Evolutionary conservation across 2,329 filamentous ascomycete species (phyloP), one percentile per base, ranked within the genome.

Genomic region (Fusarium equiseti): DNA sequence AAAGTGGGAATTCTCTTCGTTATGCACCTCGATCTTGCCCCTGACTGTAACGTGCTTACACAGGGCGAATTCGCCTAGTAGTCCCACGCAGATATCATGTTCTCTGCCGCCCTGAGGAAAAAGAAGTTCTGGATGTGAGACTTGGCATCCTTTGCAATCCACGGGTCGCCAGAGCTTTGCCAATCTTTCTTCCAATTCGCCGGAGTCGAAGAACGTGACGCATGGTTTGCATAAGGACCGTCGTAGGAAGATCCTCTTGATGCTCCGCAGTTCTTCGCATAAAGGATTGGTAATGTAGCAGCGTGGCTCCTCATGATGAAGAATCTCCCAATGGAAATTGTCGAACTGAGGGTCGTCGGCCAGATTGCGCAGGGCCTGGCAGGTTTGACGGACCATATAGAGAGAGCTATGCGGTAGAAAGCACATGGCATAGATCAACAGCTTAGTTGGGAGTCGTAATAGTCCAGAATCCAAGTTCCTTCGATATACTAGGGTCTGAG

Each of bases 381-480:
- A 66, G 2, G 56, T 66, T 44, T 66, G 62, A 2, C 35, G 42
- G 1, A 56, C 3, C 49, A 66, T 61, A 3, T 67, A 67, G 2
- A 67, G 6, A 8, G 62, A 52, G 10, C 35, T 44, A 6, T 20
- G 3, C 1, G 27, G 15, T 2, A 67, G 6, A 24, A 11, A 9
- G 0, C 4, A 8, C 4, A 60, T 22, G 8, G 20, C 2, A 4
- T 26, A 5, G 9, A 67, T 1, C 6, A 67, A 1, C 4, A 66
- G 32, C 32, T 66, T n/a, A 4, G 7, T 7, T 2, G 62, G 45
- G 3, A 67, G 27, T 22, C 49, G 42, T 0, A 66, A 2, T 9
- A 66, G 15, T 24, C 10, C 0, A 5, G 35, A 18, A 2, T n/a
- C 10, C 8, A 2, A 1, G 1, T 26, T 44, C 2, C 20, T 13